Conservation (phyloP, 176 grass and related monocot genomes). For the Puccinellia tenuiflora region DNA sequence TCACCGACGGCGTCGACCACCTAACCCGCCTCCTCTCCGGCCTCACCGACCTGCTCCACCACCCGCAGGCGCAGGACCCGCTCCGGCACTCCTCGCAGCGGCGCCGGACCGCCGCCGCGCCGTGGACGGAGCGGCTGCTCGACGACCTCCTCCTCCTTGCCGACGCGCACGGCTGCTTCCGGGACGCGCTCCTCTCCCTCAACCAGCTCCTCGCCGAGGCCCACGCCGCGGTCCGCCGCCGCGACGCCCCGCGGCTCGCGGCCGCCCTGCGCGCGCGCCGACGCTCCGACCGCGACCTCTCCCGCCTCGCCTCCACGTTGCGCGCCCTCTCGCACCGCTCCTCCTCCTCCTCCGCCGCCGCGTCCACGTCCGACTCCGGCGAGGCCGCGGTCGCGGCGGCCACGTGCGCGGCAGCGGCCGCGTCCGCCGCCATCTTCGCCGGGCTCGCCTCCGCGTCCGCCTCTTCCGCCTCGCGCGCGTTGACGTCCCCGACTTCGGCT, state of each 20-base stretch:
- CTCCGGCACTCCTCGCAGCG: conserved; percentile 14
- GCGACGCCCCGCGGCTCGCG: conserved; percentile 29
- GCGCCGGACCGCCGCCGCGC: not conserved
- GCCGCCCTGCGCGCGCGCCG: conserved; percentile 39
- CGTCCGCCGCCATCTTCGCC: conserved; percentile 47
- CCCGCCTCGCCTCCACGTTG: conserved; percentile 40
- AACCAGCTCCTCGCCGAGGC: conserved; percentile 43
- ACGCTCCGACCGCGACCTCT: conserved; percentile 36
- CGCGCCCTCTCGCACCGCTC: conserved; percentile 24
- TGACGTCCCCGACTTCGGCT: not conserved
- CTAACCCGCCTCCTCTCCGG: conserved; percentile 12
- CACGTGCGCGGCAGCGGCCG: conserved; percentile 28
- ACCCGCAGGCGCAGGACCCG: conserved; percentile 51
- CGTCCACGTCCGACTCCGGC: not conserved
- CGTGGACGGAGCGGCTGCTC: conserved; percentile 41
- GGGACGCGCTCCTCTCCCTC: conserved; percentile 34
- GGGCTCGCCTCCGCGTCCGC: conserved; percentile 42
- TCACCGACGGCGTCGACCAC: conserved; percentile 11
- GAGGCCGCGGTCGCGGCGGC: conserved; percentile 37
- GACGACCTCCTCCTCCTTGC: conserved; percentile 61
- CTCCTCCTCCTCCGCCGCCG: not conserved
- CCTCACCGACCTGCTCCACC: conserved; percentile 39
- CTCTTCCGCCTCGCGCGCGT: conserved; percentile 24
- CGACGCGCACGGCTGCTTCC: conserved; percentile 53
- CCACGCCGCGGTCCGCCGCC: conserved; percentile 38